These are phyloP conservation scores for Myriosclerotinia scirpicola DNA, from an alignment of 2,329 filamentous ascomycete species.

Conservation along the genomic window DNA sequence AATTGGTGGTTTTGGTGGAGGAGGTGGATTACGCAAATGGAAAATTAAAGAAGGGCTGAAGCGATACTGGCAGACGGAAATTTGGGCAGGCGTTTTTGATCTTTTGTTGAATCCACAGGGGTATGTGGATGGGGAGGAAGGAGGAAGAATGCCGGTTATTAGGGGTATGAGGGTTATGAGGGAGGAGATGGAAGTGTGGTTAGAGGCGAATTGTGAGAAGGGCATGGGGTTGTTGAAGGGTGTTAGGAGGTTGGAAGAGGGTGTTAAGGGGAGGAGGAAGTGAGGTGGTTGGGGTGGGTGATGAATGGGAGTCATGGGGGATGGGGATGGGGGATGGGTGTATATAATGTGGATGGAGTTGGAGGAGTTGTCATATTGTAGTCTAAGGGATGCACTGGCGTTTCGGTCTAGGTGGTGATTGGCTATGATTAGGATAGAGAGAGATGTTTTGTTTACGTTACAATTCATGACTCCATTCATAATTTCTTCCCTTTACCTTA, in stretches of 20 bases:
- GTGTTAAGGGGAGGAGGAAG: conserved; percentile 31
- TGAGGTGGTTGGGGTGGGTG: neutral
- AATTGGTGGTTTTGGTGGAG: conserved; percentile 47
- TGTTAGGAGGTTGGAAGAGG: conserved; percentile 60
- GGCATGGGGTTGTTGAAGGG: conserved; percentile 71
- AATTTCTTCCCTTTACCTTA: too few species aligned
- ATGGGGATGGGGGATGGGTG: too few species aligned
- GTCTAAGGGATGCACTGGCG: neutral
- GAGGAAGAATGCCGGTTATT: conserved; percentile 68
- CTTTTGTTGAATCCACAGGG: conserved; percentile 78
- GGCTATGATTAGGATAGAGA: too few species aligned
- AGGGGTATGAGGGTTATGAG: conserved; percentile 67
- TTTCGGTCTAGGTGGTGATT: too few species aligned
- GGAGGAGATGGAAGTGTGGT: conserved; percentile 80
- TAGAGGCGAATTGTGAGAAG: conserved; percentile 78
- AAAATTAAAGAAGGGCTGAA: conserved; percentile 81
- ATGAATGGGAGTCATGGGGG: too few species aligned
- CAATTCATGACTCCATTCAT: too few species aligned
- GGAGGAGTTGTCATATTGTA: neutral
- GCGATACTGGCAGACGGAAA: conserved; percentile 92
- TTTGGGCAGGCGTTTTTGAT: conserved; percentile 83
- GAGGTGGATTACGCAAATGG: conserved; percentile 62
- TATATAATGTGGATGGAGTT: neutral
- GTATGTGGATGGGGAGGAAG: conserved; percentile 65
- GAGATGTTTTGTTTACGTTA: too few species aligned